phyloP scores from a whole-genome alignment of 305 asterid species.

The Fraxinus angustifolia region DNA sequence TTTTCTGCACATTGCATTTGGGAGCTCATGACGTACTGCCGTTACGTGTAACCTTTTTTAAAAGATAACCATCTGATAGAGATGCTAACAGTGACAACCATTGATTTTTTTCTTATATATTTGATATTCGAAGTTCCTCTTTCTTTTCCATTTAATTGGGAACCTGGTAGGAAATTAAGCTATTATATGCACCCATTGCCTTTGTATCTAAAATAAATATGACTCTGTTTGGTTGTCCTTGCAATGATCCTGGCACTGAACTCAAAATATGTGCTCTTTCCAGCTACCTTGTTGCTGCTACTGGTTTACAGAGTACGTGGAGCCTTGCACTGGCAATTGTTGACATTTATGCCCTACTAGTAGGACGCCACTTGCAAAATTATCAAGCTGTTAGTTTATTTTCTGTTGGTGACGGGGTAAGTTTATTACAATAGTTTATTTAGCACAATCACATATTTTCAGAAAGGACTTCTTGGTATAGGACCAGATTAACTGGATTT shows the following conservation, averaged over 20 bases:
- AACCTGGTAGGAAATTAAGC: background rate
- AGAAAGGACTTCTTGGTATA: background rate
- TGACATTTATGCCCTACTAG: slow-evolving; percentile 86
- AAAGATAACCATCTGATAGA: background rate
- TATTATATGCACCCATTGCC: background rate
- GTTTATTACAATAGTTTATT: slow-evolving; percentile 25
- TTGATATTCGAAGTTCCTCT: background rate
- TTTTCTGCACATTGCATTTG: background rate
- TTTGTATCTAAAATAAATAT: background rate
- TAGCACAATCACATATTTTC: background rate
- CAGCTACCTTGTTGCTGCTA: slow-evolving; percentile 97
- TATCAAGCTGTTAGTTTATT: slow-evolving; percentile 63
- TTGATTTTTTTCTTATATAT: background rate
- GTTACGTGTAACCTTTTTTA: background rate
- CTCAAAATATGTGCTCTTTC: slow-evolving; percentile 2
- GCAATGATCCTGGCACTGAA: background rate
- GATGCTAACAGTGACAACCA: background rate
- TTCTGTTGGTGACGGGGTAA: slow-evolving; percentile 98
- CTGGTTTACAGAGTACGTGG: slow-evolving; percentile 90
- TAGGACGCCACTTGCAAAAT: slow-evolving; percentile 82
- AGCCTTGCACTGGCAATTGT: slow-evolving; percentile 71
- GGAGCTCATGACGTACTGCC: background rate
- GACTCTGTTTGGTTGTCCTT: background rate
- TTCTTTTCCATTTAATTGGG: background rate
- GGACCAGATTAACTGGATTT: background rate